Percentiles rank a stretch among this genome's conserved stretches.
phyloP scores from a whole-genome alignment of 257 asterid genomes.

The Euphrasia confusa region DNA sequence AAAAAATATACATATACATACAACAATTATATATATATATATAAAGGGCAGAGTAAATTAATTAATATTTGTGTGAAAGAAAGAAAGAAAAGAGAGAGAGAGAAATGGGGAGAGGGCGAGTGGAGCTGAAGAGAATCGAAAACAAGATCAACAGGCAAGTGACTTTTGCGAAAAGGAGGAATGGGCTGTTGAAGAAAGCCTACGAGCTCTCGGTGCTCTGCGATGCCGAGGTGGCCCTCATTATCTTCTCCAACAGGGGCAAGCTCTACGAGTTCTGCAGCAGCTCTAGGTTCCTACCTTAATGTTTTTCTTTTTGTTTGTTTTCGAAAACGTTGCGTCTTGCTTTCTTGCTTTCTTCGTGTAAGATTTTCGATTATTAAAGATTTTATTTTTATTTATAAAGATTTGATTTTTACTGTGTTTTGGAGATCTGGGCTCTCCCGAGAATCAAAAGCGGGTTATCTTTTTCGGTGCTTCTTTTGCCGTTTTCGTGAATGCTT shows the following conservation, averaged over 20 bases:
- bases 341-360: slow-evolving; percentile 8
- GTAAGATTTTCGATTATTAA: too few species aligned
- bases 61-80: slow-evolving; percentile 21
- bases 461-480: slow-evolving; percentile 32
- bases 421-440: not conserved
- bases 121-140: slow-evolving; percentile 88
- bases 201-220: slow-evolving; percentile 94
- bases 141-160: slow-evolving; percentile 97
- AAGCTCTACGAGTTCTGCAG: slow-evolving; percentile 98
- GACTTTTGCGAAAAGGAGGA: slow-evolving; percentile 88
- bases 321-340: too few species aligned
- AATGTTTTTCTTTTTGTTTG: slow-evolving; percentile 20
- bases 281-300: slow-evolving; percentile 71
- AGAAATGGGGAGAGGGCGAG: slow-evolving; percentile 77
- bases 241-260: slow-evolving; percentile 99
- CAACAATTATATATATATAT: slow-evolving; percentile 14
- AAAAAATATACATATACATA: not conserved
- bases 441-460: slow-evolving; percentile 17
- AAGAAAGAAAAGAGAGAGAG: slow-evolving; percentile 10
- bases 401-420: slow-evolving; percentile 31
- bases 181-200: slow-evolving; percentile 94
- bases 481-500: slow-evolving; percentile 72
- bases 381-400: slow-evolving; percentile 6
- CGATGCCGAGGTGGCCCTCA: slow-evolving; percentile 92
- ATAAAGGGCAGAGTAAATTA: not conserved